Evolutionary conservation across 306 rosid genomes (phyloP).

Genomic region (Quercus rubra): DNA sequence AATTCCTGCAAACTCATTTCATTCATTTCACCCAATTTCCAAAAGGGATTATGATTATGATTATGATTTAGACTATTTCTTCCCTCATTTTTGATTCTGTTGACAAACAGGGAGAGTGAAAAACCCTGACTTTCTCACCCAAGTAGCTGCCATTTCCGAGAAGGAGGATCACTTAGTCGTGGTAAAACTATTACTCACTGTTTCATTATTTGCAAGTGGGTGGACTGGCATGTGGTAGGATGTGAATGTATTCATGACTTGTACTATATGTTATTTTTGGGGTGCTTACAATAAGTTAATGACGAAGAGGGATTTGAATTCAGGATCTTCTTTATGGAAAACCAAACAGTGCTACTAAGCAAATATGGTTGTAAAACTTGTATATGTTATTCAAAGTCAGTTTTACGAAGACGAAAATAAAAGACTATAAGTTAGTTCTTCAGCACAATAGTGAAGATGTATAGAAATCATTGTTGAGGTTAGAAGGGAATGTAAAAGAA

Average conservation of each 20-base stretch:
- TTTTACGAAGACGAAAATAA: no score
- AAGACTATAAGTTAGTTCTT: background rate
- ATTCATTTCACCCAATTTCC: background rate
- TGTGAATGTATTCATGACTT: no score
- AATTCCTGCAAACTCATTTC: background rate
- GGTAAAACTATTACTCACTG: constrained; percentile 16
- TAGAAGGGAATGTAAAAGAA: background rate
- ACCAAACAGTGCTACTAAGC: no score
- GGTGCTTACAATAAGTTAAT: no score
- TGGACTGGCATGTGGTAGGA: background rate
- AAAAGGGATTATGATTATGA: no score
- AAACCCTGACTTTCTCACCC: constrained; percentile 38
- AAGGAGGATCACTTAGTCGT: constrained; percentile 34
- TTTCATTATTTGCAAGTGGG: background rate
- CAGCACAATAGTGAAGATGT: background rate
- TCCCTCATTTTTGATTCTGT: background rate
- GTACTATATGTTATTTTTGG: no score
- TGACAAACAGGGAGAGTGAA: constrained; percentile 28
- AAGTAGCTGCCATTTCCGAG: constrained; percentile 22
- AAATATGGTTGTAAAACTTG: no score
- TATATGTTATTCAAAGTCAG: no score
- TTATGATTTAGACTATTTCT: background rate
- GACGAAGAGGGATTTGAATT: no score
- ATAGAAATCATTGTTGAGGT: background rate
- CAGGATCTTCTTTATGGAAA: no score